Conservation (phyloP, 2,329 filamentous ascomycete genomes). For the Fusarium praegraminearum region DNA sequence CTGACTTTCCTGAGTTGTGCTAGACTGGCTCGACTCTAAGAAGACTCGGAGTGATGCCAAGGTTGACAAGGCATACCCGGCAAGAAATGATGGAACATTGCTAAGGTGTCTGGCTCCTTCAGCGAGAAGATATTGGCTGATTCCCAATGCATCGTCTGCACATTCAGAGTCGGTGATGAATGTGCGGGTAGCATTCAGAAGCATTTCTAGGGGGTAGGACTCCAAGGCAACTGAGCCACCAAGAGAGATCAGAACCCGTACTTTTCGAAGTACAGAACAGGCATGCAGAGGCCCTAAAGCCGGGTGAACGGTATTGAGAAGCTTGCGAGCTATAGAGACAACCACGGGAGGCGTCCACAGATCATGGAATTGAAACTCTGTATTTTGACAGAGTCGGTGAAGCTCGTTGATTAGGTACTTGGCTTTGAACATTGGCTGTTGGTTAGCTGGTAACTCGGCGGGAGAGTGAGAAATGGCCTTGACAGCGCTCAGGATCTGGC, state of each 20-base stretch:
- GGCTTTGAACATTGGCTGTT: slow-evolving; percentile 87
- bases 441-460: slow-evolving; percentile 76
- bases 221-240: slow-evolving; percentile 78
- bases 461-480: slow-evolving; percentile 74
- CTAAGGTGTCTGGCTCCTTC: slow-evolving; percentile 74
- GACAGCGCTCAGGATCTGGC: slow-evolving; percentile 75
- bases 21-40: slow-evolving; percentile 78
- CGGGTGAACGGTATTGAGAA: slow-evolving; percentile 84
- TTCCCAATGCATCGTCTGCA: slow-evolving; percentile 88
- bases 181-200: slow-evolving; percentile 81
- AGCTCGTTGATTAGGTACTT: slow-evolving; percentile 82
- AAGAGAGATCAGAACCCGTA: slow-evolving; percentile 83
- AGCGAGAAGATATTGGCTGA: slow-evolving; percentile 85
- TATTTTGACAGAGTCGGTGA: slow-evolving; percentile 79
- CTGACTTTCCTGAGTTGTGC: slow-evolving; percentile 86
- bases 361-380: slow-evolving; percentile 70
- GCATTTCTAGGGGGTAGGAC: slow-evolving; percentile 90
- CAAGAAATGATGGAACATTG: slow-evolving; percentile 78
- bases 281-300: slow-evolving; percentile 88
- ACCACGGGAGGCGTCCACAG: slow-evolving; percentile 84
- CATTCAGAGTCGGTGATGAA: slow-evolving; percentile 88
- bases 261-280: slow-evolving; percentile 86
- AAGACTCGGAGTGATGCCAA: slow-evolving; percentile 83
- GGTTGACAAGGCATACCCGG: slow-evolving; percentile 82
- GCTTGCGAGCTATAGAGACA: slow-evolving; percentile 77